phyloP scores from a whole-genome alignment of 78 protist genomes.

The Dictyostelium firmibasis region DNA sequence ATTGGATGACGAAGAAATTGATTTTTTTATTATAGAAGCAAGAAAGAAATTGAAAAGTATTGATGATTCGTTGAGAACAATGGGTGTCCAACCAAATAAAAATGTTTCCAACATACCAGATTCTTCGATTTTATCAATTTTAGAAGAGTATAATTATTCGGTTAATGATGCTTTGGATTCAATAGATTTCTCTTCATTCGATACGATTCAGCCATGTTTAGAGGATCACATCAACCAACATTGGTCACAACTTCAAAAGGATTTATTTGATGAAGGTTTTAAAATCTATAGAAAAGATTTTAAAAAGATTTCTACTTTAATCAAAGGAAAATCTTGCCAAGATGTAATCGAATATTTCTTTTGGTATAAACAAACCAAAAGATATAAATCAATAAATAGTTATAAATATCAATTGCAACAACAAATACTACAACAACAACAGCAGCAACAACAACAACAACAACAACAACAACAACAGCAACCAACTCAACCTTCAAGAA shows the following conservation, averaged over 20 bases:
- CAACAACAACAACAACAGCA: neutral
- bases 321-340: neutral
- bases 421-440: neutral
- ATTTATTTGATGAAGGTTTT: conserved; percentile 1
- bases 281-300: neutral
- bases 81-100: neutral
- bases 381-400: neutral
- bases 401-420: neutral
- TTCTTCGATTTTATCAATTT: neutral
- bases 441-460: neutral
- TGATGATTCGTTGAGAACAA: neutral
- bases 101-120: conserved; percentile 23
- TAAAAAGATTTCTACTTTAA: neutral
- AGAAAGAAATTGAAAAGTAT: neutral
- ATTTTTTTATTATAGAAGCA: neutral
- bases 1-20: neutral
- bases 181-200: conserved; percentile 30
- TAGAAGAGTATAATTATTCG: conserved; percentile 10
- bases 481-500: neutral
- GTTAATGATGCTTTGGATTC: conserved; percentile 5
- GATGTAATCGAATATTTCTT: conserved; percentile 24
- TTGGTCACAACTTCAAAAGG: neutral
- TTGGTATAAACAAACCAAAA: neutral
- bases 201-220: conserved; percentile 15
- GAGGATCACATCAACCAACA: neutral